Evolutionary conservation across 2,329 filamentous ascomycete species (phyloP).

Genomic region (Hypoxylon sp.): DNA sequence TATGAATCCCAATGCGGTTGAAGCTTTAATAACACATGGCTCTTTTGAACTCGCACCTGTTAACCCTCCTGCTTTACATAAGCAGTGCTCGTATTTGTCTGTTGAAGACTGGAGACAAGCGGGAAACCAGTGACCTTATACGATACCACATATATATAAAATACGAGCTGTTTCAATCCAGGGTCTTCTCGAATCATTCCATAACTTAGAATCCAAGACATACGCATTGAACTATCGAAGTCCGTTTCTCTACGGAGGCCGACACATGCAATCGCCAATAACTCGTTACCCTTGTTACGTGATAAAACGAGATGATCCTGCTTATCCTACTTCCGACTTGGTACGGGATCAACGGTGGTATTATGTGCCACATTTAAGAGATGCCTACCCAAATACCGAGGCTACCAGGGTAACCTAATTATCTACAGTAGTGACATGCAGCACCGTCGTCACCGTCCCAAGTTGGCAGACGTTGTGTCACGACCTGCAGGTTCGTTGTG

Average conservation of each 20-base stretch:
- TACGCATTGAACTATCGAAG: not conserved
- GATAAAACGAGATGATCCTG: constrained; percentile 22
- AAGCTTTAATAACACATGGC: constrained; percentile 1
- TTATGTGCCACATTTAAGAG: constrained; percentile 26
- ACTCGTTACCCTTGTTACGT: constrained; percentile 11
- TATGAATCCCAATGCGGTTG: constrained; percentile 3
- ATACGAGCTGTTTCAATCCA: constrained; percentile 25
- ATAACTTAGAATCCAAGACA: not conserved
- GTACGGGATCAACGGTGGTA: constrained; percentile 37
- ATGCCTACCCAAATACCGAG: constrained; percentile 17
- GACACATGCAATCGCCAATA: constrained; percentile 1
- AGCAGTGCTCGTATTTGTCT: constrained; percentile 30
- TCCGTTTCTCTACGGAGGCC: constrained; percentile 12
- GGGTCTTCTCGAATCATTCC: constrained; percentile 29
- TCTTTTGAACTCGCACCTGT: not conserved
- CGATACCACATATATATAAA: constrained; percentile 19
- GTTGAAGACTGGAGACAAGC: constrained; percentile 4
- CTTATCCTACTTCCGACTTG: constrained; percentile 33
- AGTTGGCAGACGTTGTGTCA: constrained; percentile 36
- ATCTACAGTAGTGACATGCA: constrained; percentile 22
- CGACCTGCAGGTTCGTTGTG: constrained; percentile 39
- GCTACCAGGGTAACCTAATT: constrained; percentile 11
- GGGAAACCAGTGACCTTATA: constrained; percentile 6
- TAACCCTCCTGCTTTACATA: constrained; percentile 4
- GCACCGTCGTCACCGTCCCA: constrained; percentile 23